Conservation (phyloP, 345 rosid genomes). For the Citrus reticulata region DNA sequence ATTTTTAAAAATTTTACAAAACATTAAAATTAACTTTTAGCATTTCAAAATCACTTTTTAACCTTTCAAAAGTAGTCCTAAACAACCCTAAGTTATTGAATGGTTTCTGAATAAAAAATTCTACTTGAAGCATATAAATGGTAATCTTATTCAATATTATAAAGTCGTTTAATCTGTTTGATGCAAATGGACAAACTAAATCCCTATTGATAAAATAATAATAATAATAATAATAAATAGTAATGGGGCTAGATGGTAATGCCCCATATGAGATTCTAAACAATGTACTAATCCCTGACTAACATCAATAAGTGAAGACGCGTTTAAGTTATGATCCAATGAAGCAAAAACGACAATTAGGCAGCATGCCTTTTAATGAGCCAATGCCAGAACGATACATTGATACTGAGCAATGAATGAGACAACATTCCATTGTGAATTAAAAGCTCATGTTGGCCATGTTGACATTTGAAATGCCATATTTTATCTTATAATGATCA, state of each 20-base stretch:
- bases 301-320: constrained; percentile 2
- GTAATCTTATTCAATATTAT: no score
- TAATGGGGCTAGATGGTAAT: background rate
- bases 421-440: constrained; percentile 3
- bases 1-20: no score
- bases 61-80: no score
- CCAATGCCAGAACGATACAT: constrained; percentile 21
- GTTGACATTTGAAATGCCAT: background rate
- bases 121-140: no score
- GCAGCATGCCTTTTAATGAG: background rate
- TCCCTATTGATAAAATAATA: no score
- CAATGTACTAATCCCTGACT: background rate
- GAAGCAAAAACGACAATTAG: background rate
- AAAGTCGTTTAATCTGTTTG: background rate
- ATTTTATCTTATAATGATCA: background rate
- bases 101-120: no score
- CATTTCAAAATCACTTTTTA: no score
- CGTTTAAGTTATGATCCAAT: background rate
- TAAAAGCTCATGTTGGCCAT: constrained; percentile 9
- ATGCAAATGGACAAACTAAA: background rate
- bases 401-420: background rate
- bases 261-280: background rate
- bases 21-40: no score
- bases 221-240: background rate
- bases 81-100: no score